Conservation (phyloP, 805 yeast species). For the Barnettozyma californica region DNA sequence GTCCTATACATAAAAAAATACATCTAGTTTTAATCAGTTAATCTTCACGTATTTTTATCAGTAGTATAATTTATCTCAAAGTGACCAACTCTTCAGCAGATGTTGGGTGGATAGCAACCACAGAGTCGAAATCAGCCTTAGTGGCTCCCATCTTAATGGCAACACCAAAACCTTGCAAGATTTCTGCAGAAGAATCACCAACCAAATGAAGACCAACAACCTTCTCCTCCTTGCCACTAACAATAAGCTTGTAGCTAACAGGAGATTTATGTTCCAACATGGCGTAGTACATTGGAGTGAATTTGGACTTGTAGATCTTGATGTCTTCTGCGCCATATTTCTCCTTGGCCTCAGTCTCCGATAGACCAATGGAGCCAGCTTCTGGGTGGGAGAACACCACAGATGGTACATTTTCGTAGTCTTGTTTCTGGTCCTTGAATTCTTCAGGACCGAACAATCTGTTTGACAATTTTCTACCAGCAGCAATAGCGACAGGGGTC, state of each 20-base stretch:
- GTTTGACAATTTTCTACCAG: conserved; percentile 91
- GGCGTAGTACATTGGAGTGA: conserved; percentile 91
- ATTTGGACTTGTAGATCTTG: conserved; percentile 76
- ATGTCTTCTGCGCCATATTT: conserved; percentile 76
- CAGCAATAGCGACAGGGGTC: conserved; percentile 98
- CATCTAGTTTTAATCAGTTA: conserved; percentile 9
- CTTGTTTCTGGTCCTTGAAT: conserved; percentile 73
- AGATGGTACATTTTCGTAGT: conserved; percentile 82
- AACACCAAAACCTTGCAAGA: conserved; percentile 96
- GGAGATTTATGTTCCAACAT: conserved; percentile 77
- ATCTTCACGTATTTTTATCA: not conserved
- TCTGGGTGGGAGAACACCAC: conserved; percentile 99
- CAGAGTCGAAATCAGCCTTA: conserved; percentile 87
- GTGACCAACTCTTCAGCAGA: conserved; percentile 98
- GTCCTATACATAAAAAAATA: conserved; percentile 6
- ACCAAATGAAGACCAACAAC: conserved; percentile 93
- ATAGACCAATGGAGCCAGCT: conserved; percentile 88
- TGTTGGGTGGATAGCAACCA: conserved; percentile 98
- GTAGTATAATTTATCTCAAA: conserved; percentile 22
- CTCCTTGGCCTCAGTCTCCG: conserved; percentile 70
- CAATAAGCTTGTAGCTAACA: conserved; percentile 78
- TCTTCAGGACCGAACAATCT: conserved; percentile 80
- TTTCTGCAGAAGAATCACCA: conserved; percentile 89
- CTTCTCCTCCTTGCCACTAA: conserved; percentile 78
- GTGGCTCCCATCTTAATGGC: conserved; percentile 99